Percentiles rank a stretch among this genome's conserved stretches.
These are phyloP conservation scores for Yamadazyma siamensis DNA, from an alignment of 1,139 yeast genomes.

Conservation along the genomic window DNA sequence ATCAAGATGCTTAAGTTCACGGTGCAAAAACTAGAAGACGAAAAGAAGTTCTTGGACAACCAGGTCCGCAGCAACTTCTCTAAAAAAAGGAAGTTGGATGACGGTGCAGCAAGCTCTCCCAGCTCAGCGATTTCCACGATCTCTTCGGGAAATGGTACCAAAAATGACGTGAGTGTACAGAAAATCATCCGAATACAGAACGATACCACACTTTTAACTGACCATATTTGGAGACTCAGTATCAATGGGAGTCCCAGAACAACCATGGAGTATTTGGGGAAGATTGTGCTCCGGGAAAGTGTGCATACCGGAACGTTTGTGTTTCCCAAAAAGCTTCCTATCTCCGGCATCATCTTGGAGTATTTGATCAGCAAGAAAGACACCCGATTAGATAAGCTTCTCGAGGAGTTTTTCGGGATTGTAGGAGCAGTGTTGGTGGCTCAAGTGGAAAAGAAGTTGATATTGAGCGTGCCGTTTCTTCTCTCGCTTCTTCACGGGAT, in stretches of 20 bases:
- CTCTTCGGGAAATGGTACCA: background rate
- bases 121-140: background rate
- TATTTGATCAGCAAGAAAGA: slow-evolving; percentile 41
- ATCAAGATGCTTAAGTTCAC: slow-evolving; percentile 38
- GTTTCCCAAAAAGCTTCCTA: slow-evolving; percentile 27
- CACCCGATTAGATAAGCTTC: slow-evolving; percentile 41
- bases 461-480: slow-evolving; percentile 51
- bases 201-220: slow-evolving; percentile 35
- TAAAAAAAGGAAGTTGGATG: slow-evolving; percentile 14
- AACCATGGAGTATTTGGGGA: slow-evolving; percentile 48
- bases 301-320: slow-evolving; percentile 24
- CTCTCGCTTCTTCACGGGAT: slow-evolving; percentile 51
- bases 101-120: too few species aligned
- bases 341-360: slow-evolving; percentile 29
- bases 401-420: slow-evolving; percentile 37
- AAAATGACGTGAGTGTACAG: too few species aligned
- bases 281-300: slow-evolving; percentile 36
- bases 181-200: slow-evolving; percentile 24
- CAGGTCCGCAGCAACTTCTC: slow-evolving; percentile 28
- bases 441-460: slow-evolving; percentile 20
- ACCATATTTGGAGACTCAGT: slow-evolving; percentile 35
- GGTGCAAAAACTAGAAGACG: slow-evolving; percentile 62
- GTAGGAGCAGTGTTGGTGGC: slow-evolving; percentile 32
- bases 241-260: slow-evolving; percentile 51
- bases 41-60: slow-evolving; percentile 59